Percentiles rank a stretch among this genome's conserved stretches.
phyloP scores from a whole-genome alignment of 441 rosid genomes.

The Mallotus repandus region DNA sequence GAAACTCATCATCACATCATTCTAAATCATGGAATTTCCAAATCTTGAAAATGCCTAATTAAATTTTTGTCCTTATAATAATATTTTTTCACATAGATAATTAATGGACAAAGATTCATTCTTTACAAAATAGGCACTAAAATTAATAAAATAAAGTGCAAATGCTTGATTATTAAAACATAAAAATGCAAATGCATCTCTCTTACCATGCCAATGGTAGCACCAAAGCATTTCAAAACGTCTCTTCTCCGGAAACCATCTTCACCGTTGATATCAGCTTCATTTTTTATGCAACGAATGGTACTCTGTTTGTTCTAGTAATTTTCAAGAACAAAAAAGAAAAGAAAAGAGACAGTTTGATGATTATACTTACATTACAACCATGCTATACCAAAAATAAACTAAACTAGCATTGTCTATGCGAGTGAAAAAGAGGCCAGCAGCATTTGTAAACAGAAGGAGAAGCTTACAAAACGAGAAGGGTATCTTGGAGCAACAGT shows the following conservation, averaged over 20 bases:
- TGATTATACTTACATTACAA: neutral
- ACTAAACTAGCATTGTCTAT: neutral
- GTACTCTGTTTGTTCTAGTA: conserved; percentile 31
- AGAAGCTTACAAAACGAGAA: conserved; percentile 33
- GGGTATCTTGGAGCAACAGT: conserved; percentile 26
- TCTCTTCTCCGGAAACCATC: conserved; percentile 50
- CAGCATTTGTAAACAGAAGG: neutral
- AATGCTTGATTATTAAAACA: too few relatives aligned
- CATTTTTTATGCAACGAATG: conserved; percentile 51
- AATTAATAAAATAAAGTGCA: too few relatives aligned
- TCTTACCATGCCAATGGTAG: conserved; percentile 60
- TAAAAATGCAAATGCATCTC: too few relatives aligned
- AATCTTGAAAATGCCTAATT: neutral
- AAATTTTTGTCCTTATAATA: neutral
- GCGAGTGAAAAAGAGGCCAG: neutral
- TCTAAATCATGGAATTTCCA: conserved; percentile 15
- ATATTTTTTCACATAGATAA: neutral
- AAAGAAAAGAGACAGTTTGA: neutral
- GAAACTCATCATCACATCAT: conserved; percentile 51
- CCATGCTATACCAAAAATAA: too few relatives aligned
- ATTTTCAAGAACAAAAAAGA: too few relatives aligned
- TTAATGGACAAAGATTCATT: neutral
- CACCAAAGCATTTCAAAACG: conserved; percentile 53
- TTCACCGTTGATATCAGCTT: conserved; percentile 28
- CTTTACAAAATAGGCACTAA: too few relatives aligned